Percentiles rank a stretch among this genome's conserved stretches.
These are phyloP conservation scores for Ogataea thermomethanolica DNA, from an alignment of 805 yeast species.

Conservation along the genomic window DNA sequence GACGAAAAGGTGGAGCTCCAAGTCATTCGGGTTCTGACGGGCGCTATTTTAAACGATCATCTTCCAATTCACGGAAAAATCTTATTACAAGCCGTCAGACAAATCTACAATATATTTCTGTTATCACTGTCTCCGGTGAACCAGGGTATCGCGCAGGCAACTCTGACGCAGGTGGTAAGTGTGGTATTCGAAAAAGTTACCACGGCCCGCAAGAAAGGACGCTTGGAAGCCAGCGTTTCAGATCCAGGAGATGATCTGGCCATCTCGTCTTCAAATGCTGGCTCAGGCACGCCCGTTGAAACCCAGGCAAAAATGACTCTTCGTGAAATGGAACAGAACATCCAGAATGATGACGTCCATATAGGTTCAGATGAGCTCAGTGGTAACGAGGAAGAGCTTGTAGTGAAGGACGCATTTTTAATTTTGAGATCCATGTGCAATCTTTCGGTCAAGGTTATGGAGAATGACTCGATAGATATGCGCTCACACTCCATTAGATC, in stretches of 20 bases:
- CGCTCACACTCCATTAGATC: conserved; percentile 91
- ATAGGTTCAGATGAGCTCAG: conserved; percentile 43
- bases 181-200: conserved; percentile 73
- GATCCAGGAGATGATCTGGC: conserved; percentile 5
- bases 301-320: conserved; percentile 42
- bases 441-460: conserved; percentile 80
- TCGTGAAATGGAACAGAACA: conserved; percentile 50
- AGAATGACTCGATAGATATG: conserved; percentile 73
- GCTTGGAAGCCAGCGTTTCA: background rate
- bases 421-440: conserved; percentile 94
- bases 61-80: conserved; percentile 89
- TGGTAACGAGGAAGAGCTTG: conserved; percentile 60
- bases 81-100: conserved; percentile 84
- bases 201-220: conserved; percentile 6
- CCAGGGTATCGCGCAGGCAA: conserved; percentile 94
- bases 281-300: background rate
- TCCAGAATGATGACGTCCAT: conserved; percentile 51
- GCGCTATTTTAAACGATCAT: conserved; percentile 76
- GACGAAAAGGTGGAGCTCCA: conserved; percentile 88
- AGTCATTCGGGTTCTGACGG: conserved; percentile 85
- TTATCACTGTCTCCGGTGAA: conserved; percentile 76
- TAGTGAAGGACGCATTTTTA: conserved; percentile 86
- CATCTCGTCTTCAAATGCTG: background rate
- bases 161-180: conserved; percentile 84
- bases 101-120: conserved; percentile 87